Evolutionary conservation across 1,139 yeast genomes (phyloP), one percentile per base, ranked within the genome.

Genomic region (Debaryomyces singareniensis): DNA sequence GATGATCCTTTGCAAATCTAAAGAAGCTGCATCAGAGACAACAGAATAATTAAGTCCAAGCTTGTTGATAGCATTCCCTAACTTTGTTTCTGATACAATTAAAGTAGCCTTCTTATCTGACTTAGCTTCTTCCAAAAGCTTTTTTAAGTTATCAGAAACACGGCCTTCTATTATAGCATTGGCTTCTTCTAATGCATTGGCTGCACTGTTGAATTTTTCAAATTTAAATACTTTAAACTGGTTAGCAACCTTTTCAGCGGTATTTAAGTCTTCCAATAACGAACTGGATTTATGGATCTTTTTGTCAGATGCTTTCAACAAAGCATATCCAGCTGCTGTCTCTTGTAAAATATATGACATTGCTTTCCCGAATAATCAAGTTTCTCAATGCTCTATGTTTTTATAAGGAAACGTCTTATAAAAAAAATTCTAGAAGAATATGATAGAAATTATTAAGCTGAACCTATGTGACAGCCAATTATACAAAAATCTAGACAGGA

Each of bases 261-360:
- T 63, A 61, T 85, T 72, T 51, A 87, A 73, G 56, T 89, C 96
- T 43, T 80, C 75, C 45, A 84, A 63, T 49, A 87, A 66, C 36
- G 77, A 57, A 31, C 83, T 59, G 20, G 94, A 81, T 69, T 89
- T 87, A 74, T 89, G 80, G 53, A 91, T 82, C 75, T 91, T 91
- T 72, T 91, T 91, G 71, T 91, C 97, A 43, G 95, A 80, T 37
- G 97, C 96, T 69, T 91, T 91, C 54, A 91, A 76, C 56, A 91
- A 74, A 57, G 97, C 97, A 58, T 91, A 91, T 56, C 98, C 98
- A 35, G 98, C 98, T 43, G 97, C 85, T 42, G 97, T 91, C 71
- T 91, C 98, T 40, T 97, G 84, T 59, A 91, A 78, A 53, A 91
- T 91, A 75, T 76, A 87, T 47, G 97, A 86, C 96, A 87, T 87